Percentiles rank a stretch among this genome's conserved stretches.
Evolutionary conservation across 2,329 filamentous ascomycete species (phyloP).

Genomic region (Tolypocladium album): DNA sequence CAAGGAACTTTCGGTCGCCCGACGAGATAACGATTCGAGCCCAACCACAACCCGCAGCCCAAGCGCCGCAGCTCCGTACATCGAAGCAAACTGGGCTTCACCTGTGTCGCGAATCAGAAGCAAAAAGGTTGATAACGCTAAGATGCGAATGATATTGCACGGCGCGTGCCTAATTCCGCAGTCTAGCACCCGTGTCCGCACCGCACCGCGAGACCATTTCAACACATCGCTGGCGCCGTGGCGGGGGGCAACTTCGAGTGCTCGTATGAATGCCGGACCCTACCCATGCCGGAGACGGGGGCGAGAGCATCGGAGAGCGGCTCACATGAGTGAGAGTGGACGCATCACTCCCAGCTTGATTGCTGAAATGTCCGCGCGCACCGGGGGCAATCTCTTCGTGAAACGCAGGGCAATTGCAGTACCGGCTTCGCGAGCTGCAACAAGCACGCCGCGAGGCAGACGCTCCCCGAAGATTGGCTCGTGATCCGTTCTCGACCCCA

Average conservation of each 20-base stretch:
- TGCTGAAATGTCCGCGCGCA: not conserved
- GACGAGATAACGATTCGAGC: not conserved
- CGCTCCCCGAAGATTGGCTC: not conserved
- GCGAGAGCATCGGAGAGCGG: not conserved
- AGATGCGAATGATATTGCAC: not conserved
- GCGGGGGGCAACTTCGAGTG: not conserved
- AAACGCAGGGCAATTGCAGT: not conserved
- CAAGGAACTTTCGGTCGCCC: not conserved
- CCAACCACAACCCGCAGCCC: not conserved
- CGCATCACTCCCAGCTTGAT: not conserved
- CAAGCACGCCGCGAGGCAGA: conserved; percentile 1
- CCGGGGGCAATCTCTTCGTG: not conserved
- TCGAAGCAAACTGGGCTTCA: not conserved
- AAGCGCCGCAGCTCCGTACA: not conserved
- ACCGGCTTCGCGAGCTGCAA: not conserved
- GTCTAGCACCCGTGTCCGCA: not conserved
- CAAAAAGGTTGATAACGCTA: not conserved
- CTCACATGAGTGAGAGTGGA: not conserved
- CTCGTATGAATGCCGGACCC: not conserved
- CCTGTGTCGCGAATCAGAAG: not conserved
- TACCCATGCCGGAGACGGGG: not conserved
- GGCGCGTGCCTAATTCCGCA: not conserved
- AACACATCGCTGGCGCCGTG: not conserved
- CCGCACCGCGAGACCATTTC: not conserved
- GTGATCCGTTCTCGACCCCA: not conserved